These are phyloP conservation scores for Eimeria nieschulzi DNA, from an alignment of 169 alveolate species.

Conservation along the genomic window DNA sequence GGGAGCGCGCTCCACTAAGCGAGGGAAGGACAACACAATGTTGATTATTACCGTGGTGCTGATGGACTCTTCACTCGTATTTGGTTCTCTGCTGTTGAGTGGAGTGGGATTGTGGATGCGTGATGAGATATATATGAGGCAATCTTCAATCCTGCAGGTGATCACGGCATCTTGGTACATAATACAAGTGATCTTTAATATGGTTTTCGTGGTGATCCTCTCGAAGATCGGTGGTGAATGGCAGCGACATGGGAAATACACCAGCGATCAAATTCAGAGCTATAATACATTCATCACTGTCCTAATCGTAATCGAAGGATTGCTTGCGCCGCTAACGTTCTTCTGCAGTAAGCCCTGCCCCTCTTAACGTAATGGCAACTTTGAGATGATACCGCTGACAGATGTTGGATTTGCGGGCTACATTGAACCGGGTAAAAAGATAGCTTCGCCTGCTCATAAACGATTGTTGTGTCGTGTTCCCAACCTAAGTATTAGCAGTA, in stretches of 20 bases:
- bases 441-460: too few species aligned
- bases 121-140: not conserved
- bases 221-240: slow-evolving; percentile 25
- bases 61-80: not conserved
- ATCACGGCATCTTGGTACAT: not conserved
- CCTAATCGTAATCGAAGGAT: not conserved
- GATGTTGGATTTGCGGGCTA: too few species aligned
- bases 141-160: not conserved
- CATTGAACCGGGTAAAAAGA: too few species aligned
- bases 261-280: not conserved
- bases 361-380: too few species aligned
- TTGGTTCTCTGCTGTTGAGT: not conserved
- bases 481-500: too few species aligned
- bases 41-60: not conserved
- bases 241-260: slow-evolving; percentile 38
- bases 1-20: not conserved
- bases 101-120: not conserved
- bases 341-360: not conserved
- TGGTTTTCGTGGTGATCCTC: not conserved
- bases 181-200: not conserved
- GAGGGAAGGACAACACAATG: not conserved
- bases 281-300: slow-evolving; percentile 6
- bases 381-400: too few species aligned
- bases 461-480: too few species aligned
- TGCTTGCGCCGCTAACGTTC: not conserved